A percentile compares a stretch with the other conserved stretches of the same genome.
phyloP scores from a whole-genome alignment of 2,329 filamentous ascomycete species.

The Monosporascus sp. region DNA sequence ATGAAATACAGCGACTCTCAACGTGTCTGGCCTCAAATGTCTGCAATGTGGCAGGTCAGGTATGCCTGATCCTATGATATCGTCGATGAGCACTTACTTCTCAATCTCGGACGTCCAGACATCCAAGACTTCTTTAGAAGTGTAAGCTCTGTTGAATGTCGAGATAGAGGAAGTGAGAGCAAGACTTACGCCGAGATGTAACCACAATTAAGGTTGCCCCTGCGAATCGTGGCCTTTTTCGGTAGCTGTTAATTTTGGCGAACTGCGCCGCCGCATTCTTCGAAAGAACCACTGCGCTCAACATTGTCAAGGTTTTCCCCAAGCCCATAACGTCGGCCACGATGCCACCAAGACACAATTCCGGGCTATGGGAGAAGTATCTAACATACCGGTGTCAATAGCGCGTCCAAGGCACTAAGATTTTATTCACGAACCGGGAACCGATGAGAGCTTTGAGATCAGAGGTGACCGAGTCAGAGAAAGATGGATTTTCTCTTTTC shows the following conservation, averaged over 20 bases:
- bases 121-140: background rate
- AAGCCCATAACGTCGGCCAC: constrained; percentile 2
- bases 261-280: background rate
- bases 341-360: background rate
- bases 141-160: background rate
- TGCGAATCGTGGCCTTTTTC: no score
- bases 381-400: no score
- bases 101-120: background rate
- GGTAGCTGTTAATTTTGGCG: no score
- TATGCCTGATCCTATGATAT: background rate
- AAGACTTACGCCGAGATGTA: no score
- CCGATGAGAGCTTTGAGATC: background rate
- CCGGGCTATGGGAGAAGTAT: background rate
- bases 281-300: background rate
- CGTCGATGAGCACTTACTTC: background rate
- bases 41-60: no score
- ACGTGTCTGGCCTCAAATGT: no score
- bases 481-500: background rate
- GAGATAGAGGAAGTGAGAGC: background rate
- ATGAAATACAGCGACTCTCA: background rate
- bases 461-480: background rate
- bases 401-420: no score
- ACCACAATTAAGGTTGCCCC: no score
- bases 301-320: constrained; percentile 2
- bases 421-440: no score